These are phyloP conservation scores for Piedraia hortae DNA, from an alignment of 2,329 filamentous ascomycete species.

Conservation along the genomic window DNA sequence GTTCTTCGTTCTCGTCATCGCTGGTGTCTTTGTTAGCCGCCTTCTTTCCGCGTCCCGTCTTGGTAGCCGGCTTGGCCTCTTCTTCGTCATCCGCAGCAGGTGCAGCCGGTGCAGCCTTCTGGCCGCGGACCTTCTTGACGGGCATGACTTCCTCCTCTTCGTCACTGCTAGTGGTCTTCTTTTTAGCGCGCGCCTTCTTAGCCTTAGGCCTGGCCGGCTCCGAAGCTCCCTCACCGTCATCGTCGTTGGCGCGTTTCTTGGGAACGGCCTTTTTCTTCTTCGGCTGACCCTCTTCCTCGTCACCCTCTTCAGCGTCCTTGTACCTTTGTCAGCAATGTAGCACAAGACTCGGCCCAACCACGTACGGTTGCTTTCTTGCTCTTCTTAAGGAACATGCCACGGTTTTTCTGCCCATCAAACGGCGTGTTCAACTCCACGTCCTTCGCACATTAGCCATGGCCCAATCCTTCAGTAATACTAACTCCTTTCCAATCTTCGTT, in stretches of 20 bases:
- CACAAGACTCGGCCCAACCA: background rate
- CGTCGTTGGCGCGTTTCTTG: slow-evolving; percentile 3
- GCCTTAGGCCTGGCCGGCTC: slow-evolving; percentile 1
- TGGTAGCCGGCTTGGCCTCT: slow-evolving; percentile 1
- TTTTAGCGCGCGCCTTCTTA: slow-evolving; percentile 2
- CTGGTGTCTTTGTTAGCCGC: background rate
- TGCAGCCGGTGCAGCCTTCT: slow-evolving; percentile 5
- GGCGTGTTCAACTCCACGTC: slow-evolving; percentile 54
- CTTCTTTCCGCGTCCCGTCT: slow-evolving; percentile 1
- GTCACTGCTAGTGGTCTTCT: slow-evolving; percentile 1
- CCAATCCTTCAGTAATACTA: too few relatives aligned
- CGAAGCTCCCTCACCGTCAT: slow-evolving; percentile 2
- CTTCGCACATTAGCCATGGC: too few relatives aligned
- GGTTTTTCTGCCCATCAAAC: slow-evolving; percentile 20
- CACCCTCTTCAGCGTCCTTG: slow-evolving; percentile 3
- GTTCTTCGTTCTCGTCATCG: slow-evolving; percentile 1
- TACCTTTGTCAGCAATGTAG: background rate
- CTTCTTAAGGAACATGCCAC: slow-evolving; percentile 12
- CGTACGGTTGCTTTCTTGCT: slow-evolving; percentile 4
- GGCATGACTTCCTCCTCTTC: slow-evolving; percentile 2
- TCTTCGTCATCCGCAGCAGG: slow-evolving; percentile 1
- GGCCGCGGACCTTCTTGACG: slow-evolving; percentile 10
- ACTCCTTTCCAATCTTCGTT: slow-evolving; percentile 75
- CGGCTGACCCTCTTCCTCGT: slow-evolving; percentile 2
- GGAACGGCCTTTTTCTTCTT: slow-evolving; percentile 3